These are phyloP conservation scores for Cydonia oblonga DNA, from an alignment of 331 rosid genomes.

Conservation along the genomic window DNA sequence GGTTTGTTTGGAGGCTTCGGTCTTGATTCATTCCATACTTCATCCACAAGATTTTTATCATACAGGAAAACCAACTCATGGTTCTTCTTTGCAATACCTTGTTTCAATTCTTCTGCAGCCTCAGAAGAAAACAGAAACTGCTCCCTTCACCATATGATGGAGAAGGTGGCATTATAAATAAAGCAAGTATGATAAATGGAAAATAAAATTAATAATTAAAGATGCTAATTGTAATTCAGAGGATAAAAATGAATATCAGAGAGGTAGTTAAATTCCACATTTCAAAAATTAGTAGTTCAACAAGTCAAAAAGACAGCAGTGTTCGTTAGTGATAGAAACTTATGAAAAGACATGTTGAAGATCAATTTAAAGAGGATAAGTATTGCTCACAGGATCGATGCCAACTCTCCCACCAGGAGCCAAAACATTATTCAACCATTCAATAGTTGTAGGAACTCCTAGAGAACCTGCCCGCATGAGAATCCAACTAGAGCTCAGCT, in stretches of 20 bases:
- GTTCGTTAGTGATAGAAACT: neutral
- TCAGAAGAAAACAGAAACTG: conserved; percentile 95
- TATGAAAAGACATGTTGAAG: neutral
- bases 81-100: conserved; percentile 53
- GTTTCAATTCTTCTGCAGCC: conserved; percentile 84
- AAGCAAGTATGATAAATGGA: neutral
- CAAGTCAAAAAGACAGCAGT: neutral
- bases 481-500: conserved; percentile 76
- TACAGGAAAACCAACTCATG: conserved; percentile 75
- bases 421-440: conserved; percentile 85
- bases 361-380: conserved; percentile 5
- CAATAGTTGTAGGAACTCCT: conserved; percentile 71
- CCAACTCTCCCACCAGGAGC: conserved; percentile 85
- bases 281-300: neutral
- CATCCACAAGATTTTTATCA: conserved; percentile 75
- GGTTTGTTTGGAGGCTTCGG: conserved; percentile 58
- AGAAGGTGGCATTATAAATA: conserved; percentile 40
- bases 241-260: neutral
- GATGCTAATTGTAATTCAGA: neutral
- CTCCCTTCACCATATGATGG: conserved; percentile 72
- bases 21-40: conserved; percentile 73
- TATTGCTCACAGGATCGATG: conserved; percentile 87
- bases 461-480: conserved; percentile 87
- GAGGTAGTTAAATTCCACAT: neutral
- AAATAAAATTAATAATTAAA: neutral